Evolutionary conservation across 73 alveolate species (phyloP).

Genomic region (Paramecium primaurelia): DNA sequence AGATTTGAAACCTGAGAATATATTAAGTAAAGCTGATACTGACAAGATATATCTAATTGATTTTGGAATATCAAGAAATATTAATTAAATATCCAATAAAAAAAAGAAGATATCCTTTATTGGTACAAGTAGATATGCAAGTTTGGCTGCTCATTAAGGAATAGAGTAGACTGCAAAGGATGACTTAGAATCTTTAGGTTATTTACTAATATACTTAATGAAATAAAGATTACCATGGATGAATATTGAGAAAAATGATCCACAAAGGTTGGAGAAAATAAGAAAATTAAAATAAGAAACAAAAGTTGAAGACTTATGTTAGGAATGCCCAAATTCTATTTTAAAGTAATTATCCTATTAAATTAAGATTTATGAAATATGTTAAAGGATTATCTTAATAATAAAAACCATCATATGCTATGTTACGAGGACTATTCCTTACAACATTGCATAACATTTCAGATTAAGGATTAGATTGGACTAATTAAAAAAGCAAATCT

Average conservation of each 20-base stretch:
- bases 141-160: slow-evolving; percentile 71
- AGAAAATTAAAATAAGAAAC: slow-evolving; percentile 33
- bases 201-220: slow-evolving; percentile 63
- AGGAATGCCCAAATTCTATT: not conserved
- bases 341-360: not conserved
- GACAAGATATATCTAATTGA: slow-evolving; percentile 11
- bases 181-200: slow-evolving; percentile 75
- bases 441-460: not conserved
- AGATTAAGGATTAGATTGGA: not conserved
- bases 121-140: slow-evolving; percentile 77
- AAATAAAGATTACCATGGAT: slow-evolving; percentile 73
- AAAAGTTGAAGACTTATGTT: slow-evolving; percentile 43
- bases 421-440: not conserved
- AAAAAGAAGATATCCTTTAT: slow-evolving; percentile 44
- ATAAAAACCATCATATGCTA: not conserved
- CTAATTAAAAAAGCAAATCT: not conserved
- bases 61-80: slow-evolving; percentile 28
- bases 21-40: not conserved
- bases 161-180: slow-evolving; percentile 69
- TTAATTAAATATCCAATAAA: slow-evolving; percentile 12
- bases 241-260: slow-evolving; percentile 46
- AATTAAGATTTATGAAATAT: not conserved
- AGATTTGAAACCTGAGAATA: slow-evolving; percentile 46
- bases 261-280: not conserved
- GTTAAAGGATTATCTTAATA: not conserved